Evolutionary conservation across 208 protist genomes (phyloP), one percentile per base, ranked within the genome.

Genomic region (Crithidia acanthocephali): DNA sequence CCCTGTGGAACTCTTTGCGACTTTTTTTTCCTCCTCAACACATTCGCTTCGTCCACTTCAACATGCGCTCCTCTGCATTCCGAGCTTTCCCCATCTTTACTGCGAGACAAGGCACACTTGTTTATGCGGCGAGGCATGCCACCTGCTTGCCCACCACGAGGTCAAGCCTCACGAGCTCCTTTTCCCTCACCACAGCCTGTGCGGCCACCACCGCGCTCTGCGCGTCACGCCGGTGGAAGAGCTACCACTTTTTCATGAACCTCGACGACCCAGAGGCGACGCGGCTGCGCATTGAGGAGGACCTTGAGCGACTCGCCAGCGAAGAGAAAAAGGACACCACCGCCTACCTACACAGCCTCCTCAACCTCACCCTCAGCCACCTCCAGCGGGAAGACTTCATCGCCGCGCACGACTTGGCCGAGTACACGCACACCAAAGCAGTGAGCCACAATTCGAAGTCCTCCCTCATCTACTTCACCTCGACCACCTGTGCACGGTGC

Each of bases 161-260:
- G n/a, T n/a, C n/a, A n/a, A n/a, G n/a, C n/a, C n/a, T n/a, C 37
- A 42, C 37, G 9, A 42, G 37, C 37, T 6, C 37, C 13, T 42
- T 42, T 13, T 15, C 13, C 37, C 6, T 42, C 37, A 42, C 13
- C 37, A 42, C 6, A 2, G 10, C 35, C 25, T n/a, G 22, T 13
- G 18, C n/a, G 2, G 30, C n/a, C 30, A 15, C 55, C 15, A 42
- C 33, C 13, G 42, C 27, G 16, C 55, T 81, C 11, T 11, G 11
- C 3, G n/a, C 67, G 8, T 25, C 68, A 18, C 57, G 66, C 25
- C 81, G 90, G 0, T 48, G 42, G 30, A 79, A 80, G 48, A 86
- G 86, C 61, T 92, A 86, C 63, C 63, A 80, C 63, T 95, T 95
- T 67, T 95, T 91, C 64, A 56, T 95, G 35, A 95, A 95, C 75